Evolutionary conservation across 257 asterid species (phyloP).

Genomic region (Gentiana macrophylla): DNA sequence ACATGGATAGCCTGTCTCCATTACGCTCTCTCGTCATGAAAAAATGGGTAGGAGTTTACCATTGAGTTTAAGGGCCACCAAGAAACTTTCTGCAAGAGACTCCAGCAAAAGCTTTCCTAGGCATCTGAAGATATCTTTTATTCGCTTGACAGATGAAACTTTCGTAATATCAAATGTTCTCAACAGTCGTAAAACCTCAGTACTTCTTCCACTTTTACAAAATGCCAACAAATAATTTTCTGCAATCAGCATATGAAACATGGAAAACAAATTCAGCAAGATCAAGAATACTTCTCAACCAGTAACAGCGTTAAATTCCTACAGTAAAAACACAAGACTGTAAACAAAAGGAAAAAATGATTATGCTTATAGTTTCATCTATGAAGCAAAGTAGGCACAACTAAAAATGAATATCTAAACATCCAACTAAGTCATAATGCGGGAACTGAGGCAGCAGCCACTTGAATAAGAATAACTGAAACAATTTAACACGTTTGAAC

Average conservation of each 20-base stretch:
- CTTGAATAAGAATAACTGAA: no score
- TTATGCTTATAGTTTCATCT: no score
- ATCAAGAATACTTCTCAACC: no score
- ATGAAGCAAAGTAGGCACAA: no score
- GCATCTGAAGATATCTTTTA: slow-evolving; percentile 40
- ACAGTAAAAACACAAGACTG: no score
- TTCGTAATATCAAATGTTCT: slow-evolving; percentile 48
- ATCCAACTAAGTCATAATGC: no score
- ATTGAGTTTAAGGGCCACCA: slow-evolving; percentile 45
- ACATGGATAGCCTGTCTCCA: no score
- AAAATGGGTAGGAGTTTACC: slow-evolving; percentile 32
- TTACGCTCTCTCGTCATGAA: neutral
- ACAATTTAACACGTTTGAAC: no score
- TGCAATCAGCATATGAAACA: slow-evolving; percentile 22
- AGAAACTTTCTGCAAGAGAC: slow-evolving; percentile 40
- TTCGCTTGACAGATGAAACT: slow-evolving; percentile 35
- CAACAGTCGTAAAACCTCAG: slow-evolving; percentile 48
- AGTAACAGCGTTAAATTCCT: no score
- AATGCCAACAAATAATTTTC: slow-evolving; percentile 61
- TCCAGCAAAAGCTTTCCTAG: slow-evolving; percentile 68
- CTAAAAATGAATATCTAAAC: no score
- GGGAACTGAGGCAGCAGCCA: no score
- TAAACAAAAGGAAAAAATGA: no score
- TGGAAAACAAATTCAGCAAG: neutral
- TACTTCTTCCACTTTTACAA: slow-evolving; percentile 44